These are phyloP conservation scores for Colletotrichum godetiae DNA, from an alignment of 2,329 filamentous ascomycete genomes.

Conservation along the genomic window DNA sequence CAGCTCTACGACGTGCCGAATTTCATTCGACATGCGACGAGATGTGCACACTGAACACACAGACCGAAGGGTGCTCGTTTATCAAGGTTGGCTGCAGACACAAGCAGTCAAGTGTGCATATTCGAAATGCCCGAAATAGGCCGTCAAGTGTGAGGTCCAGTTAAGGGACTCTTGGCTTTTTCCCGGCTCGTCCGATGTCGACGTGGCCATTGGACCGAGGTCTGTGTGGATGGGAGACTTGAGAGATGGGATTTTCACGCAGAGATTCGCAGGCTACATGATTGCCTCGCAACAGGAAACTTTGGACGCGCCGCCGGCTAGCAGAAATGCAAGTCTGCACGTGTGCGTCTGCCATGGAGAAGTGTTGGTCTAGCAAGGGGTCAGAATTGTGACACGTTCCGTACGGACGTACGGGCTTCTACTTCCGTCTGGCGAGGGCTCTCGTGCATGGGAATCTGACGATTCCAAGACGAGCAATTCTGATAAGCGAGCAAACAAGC, in stretches of 20 bases:
- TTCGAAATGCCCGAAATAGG: not conserved
- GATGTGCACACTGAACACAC: constrained; percentile 9
- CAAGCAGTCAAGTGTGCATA: not conserved
- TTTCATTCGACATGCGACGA: not conserved
- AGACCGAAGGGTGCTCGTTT: constrained; percentile 3
- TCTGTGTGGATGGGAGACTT: constrained; percentile 2
- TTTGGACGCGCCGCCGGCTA: not conserved
- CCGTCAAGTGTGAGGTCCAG: not conserved
- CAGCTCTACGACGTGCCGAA: not conserved
- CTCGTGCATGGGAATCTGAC: constrained; percentile 14
- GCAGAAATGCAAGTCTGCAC: not conserved
- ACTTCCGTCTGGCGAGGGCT: not conserved
- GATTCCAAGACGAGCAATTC: not conserved
- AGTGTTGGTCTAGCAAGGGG: not conserved
- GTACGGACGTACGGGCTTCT: constrained; percentile 28
- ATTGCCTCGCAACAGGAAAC: not conserved
- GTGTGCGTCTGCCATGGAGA: not conserved
- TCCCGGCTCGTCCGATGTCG: constrained; percentile 24
- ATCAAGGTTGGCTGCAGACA: constrained; percentile 8
- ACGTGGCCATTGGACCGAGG: constrained; percentile 10
- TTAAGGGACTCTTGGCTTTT: constrained; percentile 19
- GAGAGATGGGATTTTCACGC: constrained; percentile 6
- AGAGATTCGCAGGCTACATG: not conserved
- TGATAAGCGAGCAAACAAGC: constrained; percentile 11
- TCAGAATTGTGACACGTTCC: not conserved